Percentiles rank a stretch among this genome's conserved stretches.
Evolutionary conservation across 1,139 yeast genomes (phyloP).

Genomic region (Nakaseomyces uthaithaninus): DNA sequence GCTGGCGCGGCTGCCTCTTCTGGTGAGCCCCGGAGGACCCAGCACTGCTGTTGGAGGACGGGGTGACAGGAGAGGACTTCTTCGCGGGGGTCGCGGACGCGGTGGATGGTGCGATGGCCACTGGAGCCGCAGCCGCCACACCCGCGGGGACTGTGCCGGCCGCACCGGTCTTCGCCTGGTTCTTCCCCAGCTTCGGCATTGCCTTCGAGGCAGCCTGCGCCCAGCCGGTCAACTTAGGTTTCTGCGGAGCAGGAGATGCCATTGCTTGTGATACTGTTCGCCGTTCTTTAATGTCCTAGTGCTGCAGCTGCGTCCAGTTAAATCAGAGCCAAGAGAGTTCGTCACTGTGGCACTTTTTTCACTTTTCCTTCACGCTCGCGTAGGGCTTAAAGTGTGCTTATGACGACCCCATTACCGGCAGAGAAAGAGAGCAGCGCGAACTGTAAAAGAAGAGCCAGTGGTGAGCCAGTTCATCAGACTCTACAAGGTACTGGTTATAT

Average conservation of each 20-base stretch:
- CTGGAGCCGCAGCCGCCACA: not conserved
- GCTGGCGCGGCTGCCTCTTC: conserved; percentile 16
- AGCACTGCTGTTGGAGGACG: not conserved
- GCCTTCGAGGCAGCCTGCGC: conserved; percentile 31
- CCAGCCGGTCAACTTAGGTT: conserved; percentile 29
- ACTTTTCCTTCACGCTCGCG: no score
- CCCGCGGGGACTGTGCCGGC: not conserved
- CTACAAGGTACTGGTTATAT: no score
- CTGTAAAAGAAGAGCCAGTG: no score
- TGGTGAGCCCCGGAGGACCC: conserved; percentile 5
- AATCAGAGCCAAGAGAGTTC: no score
- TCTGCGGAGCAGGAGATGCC: conserved; percentile 11
- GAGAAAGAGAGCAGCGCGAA: no score
- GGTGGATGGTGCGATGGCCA: not conserved
- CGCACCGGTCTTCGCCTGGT: conserved; percentile 1
- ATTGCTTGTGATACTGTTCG: conserved; percentile 3
- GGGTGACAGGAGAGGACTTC: not conserved
- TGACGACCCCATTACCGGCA: no score
- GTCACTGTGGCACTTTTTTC: no score
- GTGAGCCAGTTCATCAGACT: no score
- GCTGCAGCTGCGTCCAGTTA: no score
- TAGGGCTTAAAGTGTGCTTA: no score
- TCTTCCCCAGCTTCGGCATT: conserved; percentile 14
- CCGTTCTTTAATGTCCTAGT: not conserved
- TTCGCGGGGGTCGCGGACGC: not conserved